phyloP scores from a whole-genome alignment of 2,329 filamentous ascomycete genomes.

The Penicillium paneum region DNA sequence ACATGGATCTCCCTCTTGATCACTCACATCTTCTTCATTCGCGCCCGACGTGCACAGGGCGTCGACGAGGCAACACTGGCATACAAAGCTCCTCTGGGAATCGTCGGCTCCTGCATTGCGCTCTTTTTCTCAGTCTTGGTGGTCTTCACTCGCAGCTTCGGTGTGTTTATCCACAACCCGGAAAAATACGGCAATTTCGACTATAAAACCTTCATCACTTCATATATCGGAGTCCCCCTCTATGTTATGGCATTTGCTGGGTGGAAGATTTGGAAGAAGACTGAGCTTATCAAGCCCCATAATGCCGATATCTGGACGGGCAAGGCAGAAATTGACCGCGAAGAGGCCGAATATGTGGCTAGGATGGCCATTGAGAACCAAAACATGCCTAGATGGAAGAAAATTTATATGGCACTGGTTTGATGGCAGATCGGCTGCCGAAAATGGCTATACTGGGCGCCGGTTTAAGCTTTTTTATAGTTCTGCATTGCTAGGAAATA shows the following conservation, averaged over 20 bases:
- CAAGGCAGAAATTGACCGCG: constrained; percentile 67
- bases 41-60: constrained; percentile 57
- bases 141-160: constrained; percentile 75
- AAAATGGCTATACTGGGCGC: too few relatives aligned
- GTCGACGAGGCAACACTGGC: constrained; percentile 54
- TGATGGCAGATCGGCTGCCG: too few relatives aligned
- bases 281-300: constrained; percentile 52
- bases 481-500: too few relatives aligned
- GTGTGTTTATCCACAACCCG: constrained; percentile 56
- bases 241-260: constrained; percentile 66
- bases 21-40: constrained; percentile 63
- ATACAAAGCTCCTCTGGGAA: constrained; percentile 66
- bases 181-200: constrained; percentile 55
- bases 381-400: constrained; percentile 8
- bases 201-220: constrained; percentile 71
- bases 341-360: constrained; percentile 46
- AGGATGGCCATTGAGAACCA: constrained; percentile 1
- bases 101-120: constrained; percentile 63
- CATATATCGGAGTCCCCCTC: constrained; percentile 70
- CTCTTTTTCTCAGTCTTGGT: constrained; percentile 68
- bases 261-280: constrained; percentile 58
- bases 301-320: constrained; percentile 66
- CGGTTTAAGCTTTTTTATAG: too few relatives aligned
- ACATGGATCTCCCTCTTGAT: constrained; percentile 66
- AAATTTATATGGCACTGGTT: background rate